These are phyloP conservation scores for Solanum dulcamara DNA, from an alignment of 257 asterid genomes.

Conservation along the genomic window DNA sequence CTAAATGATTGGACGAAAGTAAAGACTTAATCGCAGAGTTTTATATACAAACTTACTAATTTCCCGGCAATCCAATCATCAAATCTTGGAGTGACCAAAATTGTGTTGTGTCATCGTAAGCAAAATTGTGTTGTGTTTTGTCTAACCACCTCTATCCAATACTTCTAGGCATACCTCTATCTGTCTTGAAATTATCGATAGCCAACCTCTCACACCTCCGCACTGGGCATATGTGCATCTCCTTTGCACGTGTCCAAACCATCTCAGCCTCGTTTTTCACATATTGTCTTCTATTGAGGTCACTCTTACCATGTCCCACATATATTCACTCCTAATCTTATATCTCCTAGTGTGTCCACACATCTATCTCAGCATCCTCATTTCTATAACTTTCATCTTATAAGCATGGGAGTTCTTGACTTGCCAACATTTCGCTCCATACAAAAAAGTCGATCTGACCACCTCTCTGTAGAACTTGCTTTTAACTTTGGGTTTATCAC, in stretches of 20 bases:
- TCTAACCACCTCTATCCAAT: too few species aligned
- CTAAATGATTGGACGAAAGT: background rate
- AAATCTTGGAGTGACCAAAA: background rate
- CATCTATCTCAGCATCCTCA: background rate
- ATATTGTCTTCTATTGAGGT: background rate
- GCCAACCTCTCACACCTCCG: too few species aligned
- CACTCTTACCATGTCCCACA: too few species aligned
- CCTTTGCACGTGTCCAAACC: too few species aligned
- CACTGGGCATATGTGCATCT: too few species aligned
- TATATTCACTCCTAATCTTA: background rate
- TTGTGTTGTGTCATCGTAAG: too few species aligned
- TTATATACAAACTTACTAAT: background rate
- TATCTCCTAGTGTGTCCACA: background rate
- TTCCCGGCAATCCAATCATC: background rate
- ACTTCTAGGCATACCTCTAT: too few species aligned
- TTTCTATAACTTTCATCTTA: background rate
- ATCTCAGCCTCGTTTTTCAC: background rate
- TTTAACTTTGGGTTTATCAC: background rate
- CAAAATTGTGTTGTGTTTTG: too few species aligned
- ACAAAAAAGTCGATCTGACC: background rate
- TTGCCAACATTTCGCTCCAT: background rate
- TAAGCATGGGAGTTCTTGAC: too few species aligned
- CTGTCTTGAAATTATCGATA: too few species aligned
- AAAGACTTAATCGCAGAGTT: background rate
- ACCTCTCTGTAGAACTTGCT: background rate